phyloP scores from a whole-genome alignment of 2,329 filamentous ascomycete genomes.

The Penicillium sp. region DNA sequence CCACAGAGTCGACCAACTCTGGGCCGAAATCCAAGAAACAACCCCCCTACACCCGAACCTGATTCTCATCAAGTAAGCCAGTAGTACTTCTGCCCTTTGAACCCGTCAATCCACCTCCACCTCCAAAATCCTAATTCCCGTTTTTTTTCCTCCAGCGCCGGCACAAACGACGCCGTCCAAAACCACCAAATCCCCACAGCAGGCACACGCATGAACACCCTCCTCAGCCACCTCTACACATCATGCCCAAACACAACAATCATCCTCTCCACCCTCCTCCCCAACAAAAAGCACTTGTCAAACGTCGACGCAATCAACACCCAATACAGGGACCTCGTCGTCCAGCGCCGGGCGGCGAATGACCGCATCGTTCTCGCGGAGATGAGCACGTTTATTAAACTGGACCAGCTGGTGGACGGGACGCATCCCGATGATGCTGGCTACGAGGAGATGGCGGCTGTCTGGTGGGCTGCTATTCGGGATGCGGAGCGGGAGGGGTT shows the following conservation, averaged over 20 bases:
- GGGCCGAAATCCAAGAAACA: constrained; percentile 5
- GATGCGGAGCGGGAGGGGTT: constrained; percentile 21
- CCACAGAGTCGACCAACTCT: constrained; percentile 25
- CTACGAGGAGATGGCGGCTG: constrained; percentile 31
- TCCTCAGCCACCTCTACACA: constrained; percentile 30
- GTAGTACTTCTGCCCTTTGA: too few relatives aligned
- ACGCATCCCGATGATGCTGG: constrained; percentile 29
- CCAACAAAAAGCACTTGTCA: constrained; percentile 15
- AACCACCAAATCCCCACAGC: constrained; percentile 22
- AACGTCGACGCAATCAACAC: constrained; percentile 20
- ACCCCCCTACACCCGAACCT: constrained; percentile 28
- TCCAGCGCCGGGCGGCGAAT: constrained; percentile 20
- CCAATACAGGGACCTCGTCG: constrained; percentile 30
- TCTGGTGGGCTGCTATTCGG: constrained; percentile 32
- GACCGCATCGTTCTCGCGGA: constrained; percentile 31
- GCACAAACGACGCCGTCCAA: constrained; percentile 38
- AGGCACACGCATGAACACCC: constrained; percentile 26
- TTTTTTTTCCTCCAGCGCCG: constrained; percentile 25
- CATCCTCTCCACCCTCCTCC: constrained; percentile 38
- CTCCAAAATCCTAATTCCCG: too few relatives aligned
- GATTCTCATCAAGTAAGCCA: constrained; percentile 30
- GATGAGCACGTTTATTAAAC: constrained; percentile 26
- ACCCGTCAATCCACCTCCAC: too few relatives aligned
- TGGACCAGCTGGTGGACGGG: constrained; percentile 22
- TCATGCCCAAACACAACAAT: constrained; percentile 31